Percentiles rank a stretch among this genome's conserved stretches.
Conservation (phyloP, 108 stramenopile species). For the Skeletonema marinoi region DNA sequence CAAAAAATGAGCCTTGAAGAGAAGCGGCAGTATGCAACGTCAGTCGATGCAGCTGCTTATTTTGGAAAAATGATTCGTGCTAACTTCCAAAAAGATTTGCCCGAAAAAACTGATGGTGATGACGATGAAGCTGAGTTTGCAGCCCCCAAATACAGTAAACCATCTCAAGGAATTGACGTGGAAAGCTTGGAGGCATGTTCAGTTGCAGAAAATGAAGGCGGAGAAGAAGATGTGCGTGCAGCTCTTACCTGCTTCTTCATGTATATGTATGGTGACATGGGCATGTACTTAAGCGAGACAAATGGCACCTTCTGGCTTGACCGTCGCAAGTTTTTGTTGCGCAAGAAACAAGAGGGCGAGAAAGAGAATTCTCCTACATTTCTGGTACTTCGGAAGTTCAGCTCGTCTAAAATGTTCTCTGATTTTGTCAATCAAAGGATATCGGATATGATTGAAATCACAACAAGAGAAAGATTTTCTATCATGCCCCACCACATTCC, state of each 20-base stretch:
- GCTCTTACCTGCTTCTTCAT: conserved; percentile 83
- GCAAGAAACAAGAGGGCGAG: conserved; percentile 73
- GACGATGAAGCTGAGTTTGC: background rate
- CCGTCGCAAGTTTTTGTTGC: conserved; percentile 68
- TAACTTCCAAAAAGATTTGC: conserved; percentile 1
- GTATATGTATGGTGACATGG: conserved; percentile 79
- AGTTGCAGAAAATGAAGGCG: conserved; percentile 65
- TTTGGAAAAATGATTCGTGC: conserved; percentile 36
- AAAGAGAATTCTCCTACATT: conserved; percentile 72
- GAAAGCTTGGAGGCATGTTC: conserved; percentile 65
- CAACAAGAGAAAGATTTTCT: conserved; percentile 32
- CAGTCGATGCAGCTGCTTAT: conserved; percentile 37
- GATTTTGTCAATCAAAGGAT: conserved; percentile 75
- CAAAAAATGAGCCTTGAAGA: conserved; percentile 29
- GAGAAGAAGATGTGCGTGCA: conserved; percentile 76
- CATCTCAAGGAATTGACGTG: conserved; percentile 29
- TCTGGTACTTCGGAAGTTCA: conserved; percentile 71
- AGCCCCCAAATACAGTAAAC: conserved; percentile 26
- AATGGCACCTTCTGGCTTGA: conserved; percentile 62
- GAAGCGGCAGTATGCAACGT: conserved; percentile 24
- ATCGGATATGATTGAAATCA: conserved; percentile 59
- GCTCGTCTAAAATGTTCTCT: conserved; percentile 79
- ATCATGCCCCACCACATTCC: conserved; percentile 68
- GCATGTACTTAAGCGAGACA: conserved; percentile 52
- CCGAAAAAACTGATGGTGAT: background rate